phyloP scores from a whole-genome alignment of 2,329 filamentous ascomycete genomes.

The Rachicladosporium sp. region DNA sequence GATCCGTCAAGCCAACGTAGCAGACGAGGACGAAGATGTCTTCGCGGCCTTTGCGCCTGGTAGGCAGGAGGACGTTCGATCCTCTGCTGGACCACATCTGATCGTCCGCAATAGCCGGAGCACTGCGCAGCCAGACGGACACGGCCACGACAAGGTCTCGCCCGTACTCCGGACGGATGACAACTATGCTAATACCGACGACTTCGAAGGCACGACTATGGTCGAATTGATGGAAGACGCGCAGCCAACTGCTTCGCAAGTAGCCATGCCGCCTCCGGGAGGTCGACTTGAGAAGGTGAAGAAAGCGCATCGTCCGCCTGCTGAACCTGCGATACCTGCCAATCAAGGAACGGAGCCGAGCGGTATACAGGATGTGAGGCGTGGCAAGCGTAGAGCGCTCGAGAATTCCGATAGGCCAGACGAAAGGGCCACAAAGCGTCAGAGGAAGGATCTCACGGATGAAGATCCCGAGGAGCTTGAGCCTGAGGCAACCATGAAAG shows the following conservation, averaged over 20 bases:
- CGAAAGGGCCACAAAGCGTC: too few species aligned
- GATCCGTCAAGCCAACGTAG: slow-evolving; percentile 9
- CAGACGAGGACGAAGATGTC: slow-evolving; percentile 7
- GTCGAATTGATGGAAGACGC: slow-evolving; percentile 1
- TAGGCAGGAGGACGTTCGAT: too few species aligned
- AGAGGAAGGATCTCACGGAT: too few species aligned
- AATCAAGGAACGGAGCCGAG: neutral
- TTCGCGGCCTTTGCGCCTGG: slow-evolving; percentile 7
- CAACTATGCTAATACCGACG: slow-evolving; percentile 5
- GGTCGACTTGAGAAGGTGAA: neutral
- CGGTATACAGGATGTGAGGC: neutral
- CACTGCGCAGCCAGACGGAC: neutral
- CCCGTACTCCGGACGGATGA: neutral
- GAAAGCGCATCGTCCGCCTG: neutral
- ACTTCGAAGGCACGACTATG: slow-evolving; percentile 7
- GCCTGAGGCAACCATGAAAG: too few species aligned
- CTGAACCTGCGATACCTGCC: neutral
- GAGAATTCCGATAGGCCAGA: too few species aligned
- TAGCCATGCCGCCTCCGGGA: slow-evolving; percentile 13
- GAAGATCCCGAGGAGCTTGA: too few species aligned
- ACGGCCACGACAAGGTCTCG: neutral
- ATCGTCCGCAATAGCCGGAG: neutral
- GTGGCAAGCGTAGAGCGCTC: neutral
- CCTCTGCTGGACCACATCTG: too few species aligned
- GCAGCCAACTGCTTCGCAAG: slow-evolving; percentile 12